Evolutionary conservation across 495 filamentous ascomycete species (phyloP), one percentile per base, ranked within the genome.

Genomic region (Elaphomyces granulatus): DNA sequence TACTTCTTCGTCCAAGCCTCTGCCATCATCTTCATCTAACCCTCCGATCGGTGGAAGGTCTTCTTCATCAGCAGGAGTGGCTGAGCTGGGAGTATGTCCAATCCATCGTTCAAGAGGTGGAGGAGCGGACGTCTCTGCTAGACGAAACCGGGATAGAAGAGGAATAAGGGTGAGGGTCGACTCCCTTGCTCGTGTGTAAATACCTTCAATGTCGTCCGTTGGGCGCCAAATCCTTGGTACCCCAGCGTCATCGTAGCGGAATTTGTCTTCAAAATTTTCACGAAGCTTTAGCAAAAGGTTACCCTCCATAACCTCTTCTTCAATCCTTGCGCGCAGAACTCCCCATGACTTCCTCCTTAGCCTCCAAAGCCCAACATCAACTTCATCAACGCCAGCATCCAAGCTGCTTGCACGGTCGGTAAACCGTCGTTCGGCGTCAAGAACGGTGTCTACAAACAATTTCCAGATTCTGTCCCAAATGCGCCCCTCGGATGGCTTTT

Each of bases 181-280:
- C 51, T 95, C 87, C 40, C 87, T 80, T 8, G 90, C 86, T 34
- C 72, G 75, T 9, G 87, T 94, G 54, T 95, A 98, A 36, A 88
- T 59, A 33, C 87, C 85, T 59, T 98, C 92, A 50, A 98, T 96
- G 54, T 96, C 90, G 55, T 98, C 90, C 0, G 81, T 87, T 2
- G 90, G 90, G 15, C 92, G 80, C 90, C 90, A 98, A 52, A 98
- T 94, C 28, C 90, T 70, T 3, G 90, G 90, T 2, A 98, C 92
- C 26, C 92, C 92, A 10, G 75, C 77, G 35, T 93, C 87, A 46
- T 98, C 92, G 50, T 98, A 98, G 41, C 90, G 82, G 71, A 98
- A 98, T 54, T 92, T 94, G 61, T 98, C 90, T 51, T 98, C 90
- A 47, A 98, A 98, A 59, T 95, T 96, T 62, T 98, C 90, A 4